Base-by-base conservation (phyloP, 495 filamentous ascomycete species). In the Viridothelium virens region DNA sequence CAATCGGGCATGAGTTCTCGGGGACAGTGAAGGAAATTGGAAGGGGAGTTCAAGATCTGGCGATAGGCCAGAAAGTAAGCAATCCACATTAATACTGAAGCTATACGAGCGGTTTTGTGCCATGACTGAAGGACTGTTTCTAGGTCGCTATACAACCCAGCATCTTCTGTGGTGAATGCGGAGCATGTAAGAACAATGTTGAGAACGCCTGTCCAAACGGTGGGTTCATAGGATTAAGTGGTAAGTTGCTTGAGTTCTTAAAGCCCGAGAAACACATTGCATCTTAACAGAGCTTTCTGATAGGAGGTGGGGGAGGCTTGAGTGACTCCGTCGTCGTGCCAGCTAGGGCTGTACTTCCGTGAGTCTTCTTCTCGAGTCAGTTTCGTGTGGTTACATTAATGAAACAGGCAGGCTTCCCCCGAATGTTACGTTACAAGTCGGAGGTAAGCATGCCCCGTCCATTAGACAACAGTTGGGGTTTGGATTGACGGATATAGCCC, bases 1-100 rank as follows among this genome's bases (percentile, higher is more conserved):
- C 72, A 7, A 68, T 74, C 34, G 72, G 72, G 38, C 72, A 74
- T 61, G 72, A 74, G 61, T 74, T 74, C 69, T 65, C 63, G 36
- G 72, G 70, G 37, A 70, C 66, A 12, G 66, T 74, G 31, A 66
- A 66, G 46, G 70, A 71, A 41, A 47, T 74, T 44, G 72, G 72
- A 31, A 62, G 36, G 2, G 67, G 65, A 10, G 67, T 71, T 5
- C 41, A 59, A 12, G 37, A 14, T n/a, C 56, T 74, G 38, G 69
- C 62, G 12, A n/a, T 70, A 36, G 69, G 69, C 14, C 68, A 74
- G 48, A 65, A 68, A 7, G 53, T 59, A 59, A 36, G 53, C 53
- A 33, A 33, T 34, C 5, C 10, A 34, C 31, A 34, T 5, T n/a
- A 36, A 7, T 10, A 34, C 14, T 10, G 10, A n/a, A 34, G 11